Evolutionary conservation across 208 protist genomes (phyloP).

Genomic region (Crithidia bombi): DNA sequence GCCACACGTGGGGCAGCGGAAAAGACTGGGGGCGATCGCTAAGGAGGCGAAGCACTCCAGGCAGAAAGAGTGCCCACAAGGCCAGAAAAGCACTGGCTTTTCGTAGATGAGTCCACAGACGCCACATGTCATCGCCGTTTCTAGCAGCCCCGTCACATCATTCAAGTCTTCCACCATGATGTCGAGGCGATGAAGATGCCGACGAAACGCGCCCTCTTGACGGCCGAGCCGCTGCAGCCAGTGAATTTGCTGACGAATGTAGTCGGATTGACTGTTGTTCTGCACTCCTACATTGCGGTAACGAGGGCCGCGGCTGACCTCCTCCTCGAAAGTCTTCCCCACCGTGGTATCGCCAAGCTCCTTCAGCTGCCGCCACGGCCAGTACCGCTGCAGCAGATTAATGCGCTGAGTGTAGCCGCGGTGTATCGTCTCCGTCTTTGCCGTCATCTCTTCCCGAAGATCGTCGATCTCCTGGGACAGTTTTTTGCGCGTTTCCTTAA

Average conservation of each 20-base stretch:
- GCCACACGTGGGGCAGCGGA: conserved; percentile 82
- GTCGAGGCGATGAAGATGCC: conserved; percentile 70
- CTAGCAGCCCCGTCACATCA: conserved; percentile 84
- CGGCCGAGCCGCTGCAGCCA: conserved; percentile 71
- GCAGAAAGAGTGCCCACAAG: conserved; percentile 88
- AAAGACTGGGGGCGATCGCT: conserved; percentile 82
- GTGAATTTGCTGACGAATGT: conserved; percentile 73
- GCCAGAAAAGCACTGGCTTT: conserved; percentile 86
- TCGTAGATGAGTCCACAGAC: conserved; percentile 85
- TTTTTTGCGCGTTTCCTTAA: conserved; percentile 22
- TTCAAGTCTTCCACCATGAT: conserved; percentile 78
- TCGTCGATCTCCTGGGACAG: conserved; percentile 57
- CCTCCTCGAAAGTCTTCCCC: conserved; percentile 76
- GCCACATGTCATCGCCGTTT: conserved; percentile 73
- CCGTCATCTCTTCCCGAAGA: conserved; percentile 35
- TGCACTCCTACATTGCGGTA: conserved; percentile 84
- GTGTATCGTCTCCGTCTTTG: conserved; percentile 58
- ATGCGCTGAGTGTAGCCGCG: conserved; percentile 75
- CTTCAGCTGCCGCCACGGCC: conserved; percentile 85
- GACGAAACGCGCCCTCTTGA: conserved; percentile 65
- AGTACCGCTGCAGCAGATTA: conserved; percentile 83
- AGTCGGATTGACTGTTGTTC: conserved; percentile 84
- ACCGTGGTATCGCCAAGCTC: conserved; percentile 81
- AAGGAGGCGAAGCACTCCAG: conserved; percentile 78
- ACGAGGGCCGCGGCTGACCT: conserved; percentile 78